Evolutionary conservation across 768 basidiomycete genomes (phyloP), one percentile per base, ranked within the genome.

Genomic region (Exidia glandulosa): DNA sequence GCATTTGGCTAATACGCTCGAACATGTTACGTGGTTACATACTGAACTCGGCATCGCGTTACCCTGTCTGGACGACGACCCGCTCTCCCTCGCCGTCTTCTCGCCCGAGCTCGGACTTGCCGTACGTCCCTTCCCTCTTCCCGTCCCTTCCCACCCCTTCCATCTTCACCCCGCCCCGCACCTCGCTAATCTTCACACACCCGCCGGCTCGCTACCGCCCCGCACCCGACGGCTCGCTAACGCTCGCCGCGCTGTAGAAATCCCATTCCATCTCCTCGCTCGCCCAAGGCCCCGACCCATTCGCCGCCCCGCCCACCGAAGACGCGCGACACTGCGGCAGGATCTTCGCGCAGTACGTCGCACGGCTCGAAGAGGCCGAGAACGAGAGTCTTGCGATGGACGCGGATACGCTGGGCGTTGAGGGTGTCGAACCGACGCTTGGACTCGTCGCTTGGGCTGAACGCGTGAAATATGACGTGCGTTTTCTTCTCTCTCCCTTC

Each of bases 21-120:
- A 84, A 12, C 87, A 92, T 59, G 85, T 94, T 33, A 88, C 92
- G 68, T 88, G 85, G 81, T 73, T 94, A 16, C 81, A 91, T 64
- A 79, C 82, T 30, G 91, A 95, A 68, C 82, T 97, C 4, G 93
- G 89, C 29, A 81, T 92, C 34, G 60, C 78, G 2, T 77, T 85
- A 32, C 87, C 87, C 69, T 56, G 63, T 76, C 61, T 69, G 72
- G n/a, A 60, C 60, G 56, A 63, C 59, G 27, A 52, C 60, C n/a
- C n/a, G n/a, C n/a, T n/a, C n/a, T n/a, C n/a, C n/a, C n/a, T n/a
- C n/a, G n/a, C n/a, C n/a, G n/a, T n/a, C n/a, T n/a, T n/a, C n/a
- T n/a, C n/a, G n/a, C n/a, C n/a, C n/a, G n/a, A n/a, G n/a, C n/a
- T n/a, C n/a, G n/a, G n/a, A n/a, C n/a, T n/a, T n/a, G n/a, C n/a